A percentile compares a stretch with the other conserved stretches of the same genome.
Conservation (phyloP, 228 moss, liverwort and hornwort genomes). For the Sphagnum fallax region DNA sequence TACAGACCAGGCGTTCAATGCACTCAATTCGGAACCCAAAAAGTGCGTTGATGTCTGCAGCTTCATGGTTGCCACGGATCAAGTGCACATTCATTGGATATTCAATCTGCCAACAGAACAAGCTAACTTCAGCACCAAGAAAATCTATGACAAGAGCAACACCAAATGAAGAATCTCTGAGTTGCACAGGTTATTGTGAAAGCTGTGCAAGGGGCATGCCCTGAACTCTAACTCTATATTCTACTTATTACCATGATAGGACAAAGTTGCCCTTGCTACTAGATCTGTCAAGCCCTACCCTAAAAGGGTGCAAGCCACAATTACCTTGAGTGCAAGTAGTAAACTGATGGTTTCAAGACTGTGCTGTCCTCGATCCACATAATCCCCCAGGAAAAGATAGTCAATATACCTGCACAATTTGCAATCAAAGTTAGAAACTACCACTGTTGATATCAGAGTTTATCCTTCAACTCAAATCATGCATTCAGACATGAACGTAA, state of each 20-base stretch:
- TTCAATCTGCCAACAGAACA: constrained; percentile 41
- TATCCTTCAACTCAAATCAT: background rate
- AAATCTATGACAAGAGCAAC: too few species aligned
- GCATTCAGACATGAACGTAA: background rate
- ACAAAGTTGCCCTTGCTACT: too few species aligned
- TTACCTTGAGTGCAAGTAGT: constrained; percentile 74
- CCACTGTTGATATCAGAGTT: background rate
- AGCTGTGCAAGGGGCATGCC: too few species aligned
- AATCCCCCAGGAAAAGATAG: constrained; percentile 81
- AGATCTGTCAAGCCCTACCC: too few species aligned
- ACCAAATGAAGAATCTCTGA: too few species aligned
- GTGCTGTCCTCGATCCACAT: constrained; percentile 84
- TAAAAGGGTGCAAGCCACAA: background rate
- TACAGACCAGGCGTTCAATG: constrained; percentile 71
- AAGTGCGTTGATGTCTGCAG: constrained; percentile 86
- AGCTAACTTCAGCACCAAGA: background rate
- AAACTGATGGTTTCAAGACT: constrained; percentile 83
- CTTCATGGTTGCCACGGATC: constrained; percentile 84
- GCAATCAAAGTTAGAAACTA: background rate
- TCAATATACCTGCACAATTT: constrained; percentile 60
- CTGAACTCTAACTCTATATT: too few species aligned
- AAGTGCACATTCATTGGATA: constrained; percentile 78
- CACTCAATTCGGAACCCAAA: constrained; percentile 92
- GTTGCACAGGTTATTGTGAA: too few species aligned
- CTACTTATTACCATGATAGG: too few species aligned